A percentile compares a stretch with the other conserved stretches of the same genome.
Evolutionary conservation across 2,329 filamentous ascomycete species (phyloP).

Genomic region (Coleophoma crateriformis): DNA sequence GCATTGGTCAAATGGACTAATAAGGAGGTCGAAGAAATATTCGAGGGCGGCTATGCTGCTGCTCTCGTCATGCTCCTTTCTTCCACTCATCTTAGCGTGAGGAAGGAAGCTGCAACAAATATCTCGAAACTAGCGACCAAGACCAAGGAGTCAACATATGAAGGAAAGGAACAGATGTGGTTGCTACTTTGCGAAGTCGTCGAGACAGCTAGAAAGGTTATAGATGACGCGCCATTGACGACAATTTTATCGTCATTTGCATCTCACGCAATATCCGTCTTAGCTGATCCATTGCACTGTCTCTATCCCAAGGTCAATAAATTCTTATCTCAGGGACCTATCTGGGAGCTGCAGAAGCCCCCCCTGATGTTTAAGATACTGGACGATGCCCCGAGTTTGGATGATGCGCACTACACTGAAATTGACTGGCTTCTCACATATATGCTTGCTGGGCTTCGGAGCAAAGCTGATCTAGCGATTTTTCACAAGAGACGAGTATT

Average conservation of each 20-base stretch:
- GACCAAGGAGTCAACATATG: slow-evolving; percentile 62
- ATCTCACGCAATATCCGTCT: slow-evolving; percentile 60
- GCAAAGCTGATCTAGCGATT: slow-evolving; percentile 51
- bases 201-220: slow-evolving; percentile 60
- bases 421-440: slow-evolving; percentile 69
- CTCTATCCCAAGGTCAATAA: slow-evolving; percentile 83
- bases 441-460: slow-evolving; percentile 62
- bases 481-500: slow-evolving; percentile 62
- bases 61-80: slow-evolving; percentile 70
- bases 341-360: slow-evolving; percentile 70
- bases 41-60: slow-evolving; percentile 70
- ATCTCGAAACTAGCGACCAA: slow-evolving; percentile 60
- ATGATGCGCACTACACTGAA: slow-evolving; percentile 69
- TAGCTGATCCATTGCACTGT: slow-evolving; percentile 71
- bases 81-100: slow-evolving; percentile 68
- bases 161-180: slow-evolving; percentile 73
- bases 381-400: slow-evolving; percentile 61
- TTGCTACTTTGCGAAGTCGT: slow-evolving; percentile 74
- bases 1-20: slow-evolving; percentile 61
- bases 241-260: slow-evolving; percentile 75
- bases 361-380: slow-evolving; percentile 62
- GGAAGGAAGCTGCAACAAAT: slow-evolving; percentile 69
- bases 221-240: slow-evolving; percentile 56
- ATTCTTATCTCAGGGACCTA: slow-evolving; percentile 72
- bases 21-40: slow-evolving; percentile 71